phyloP scores from a whole-genome alignment of 495 filamentous ascomycete genomes.

The Durotheca rogersii region DNA sequence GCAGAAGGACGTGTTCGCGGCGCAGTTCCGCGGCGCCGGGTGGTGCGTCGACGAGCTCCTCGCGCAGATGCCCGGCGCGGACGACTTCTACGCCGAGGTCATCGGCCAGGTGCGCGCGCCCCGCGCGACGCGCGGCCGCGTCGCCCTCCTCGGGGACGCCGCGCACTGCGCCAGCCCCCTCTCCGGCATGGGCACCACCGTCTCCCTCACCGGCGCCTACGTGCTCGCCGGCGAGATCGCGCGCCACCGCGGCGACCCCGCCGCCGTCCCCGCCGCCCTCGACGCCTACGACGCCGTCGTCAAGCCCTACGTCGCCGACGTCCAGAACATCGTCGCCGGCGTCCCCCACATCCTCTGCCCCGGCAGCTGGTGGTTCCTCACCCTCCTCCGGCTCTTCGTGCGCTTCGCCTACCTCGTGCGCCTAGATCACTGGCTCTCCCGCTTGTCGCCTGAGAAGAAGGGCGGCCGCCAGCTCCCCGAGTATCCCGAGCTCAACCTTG shows the following conservation, averaged over 20 bases:
- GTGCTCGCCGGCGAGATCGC: slow-evolving; percentile 54
- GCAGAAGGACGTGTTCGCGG: slow-evolving; percentile 22
- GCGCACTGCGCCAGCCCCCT: slow-evolving; percentile 48
- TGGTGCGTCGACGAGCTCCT: slow-evolving; percentile 26
- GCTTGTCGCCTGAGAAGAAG: slow-evolving; percentile 35
- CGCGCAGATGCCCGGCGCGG: slow-evolving; percentile 15
- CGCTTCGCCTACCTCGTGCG: slow-evolving; percentile 33
- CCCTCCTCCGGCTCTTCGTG: slow-evolving; percentile 33
- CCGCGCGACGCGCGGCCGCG: slow-evolving; percentile 40
- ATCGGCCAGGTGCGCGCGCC: slow-evolving; percentile 47
- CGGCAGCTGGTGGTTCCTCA: slow-evolving; percentile 32
- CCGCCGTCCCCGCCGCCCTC: slow-evolving; percentile 36
- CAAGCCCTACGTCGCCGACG: slow-evolving; percentile 42
- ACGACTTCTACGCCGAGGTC: slow-evolving; percentile 39
- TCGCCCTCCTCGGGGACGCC: slow-evolving; percentile 54
- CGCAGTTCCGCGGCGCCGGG: slow-evolving; percentile 12
- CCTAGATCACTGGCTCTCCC: slow-evolving; percentile 34
- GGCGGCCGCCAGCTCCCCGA: slow-evolving; percentile 42
- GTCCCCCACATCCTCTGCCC: slow-evolving; percentile 26
- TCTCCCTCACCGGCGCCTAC: slow-evolving; percentile 50
- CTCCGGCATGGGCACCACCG: slow-evolving; percentile 53
- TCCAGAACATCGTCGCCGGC: slow-evolving; percentile 38
- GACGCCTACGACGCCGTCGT: slow-evolving; percentile 43
- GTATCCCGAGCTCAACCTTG: slow-evolving; percentile 38
- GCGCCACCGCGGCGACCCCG: slow-evolving; percentile 28